Percentiles rank a stretch among this genome's conserved stretches.
Evolutionary conservation across 352 stramenopile species (phyloP).

Genomic region (Phytophthora brassicae): DNA sequence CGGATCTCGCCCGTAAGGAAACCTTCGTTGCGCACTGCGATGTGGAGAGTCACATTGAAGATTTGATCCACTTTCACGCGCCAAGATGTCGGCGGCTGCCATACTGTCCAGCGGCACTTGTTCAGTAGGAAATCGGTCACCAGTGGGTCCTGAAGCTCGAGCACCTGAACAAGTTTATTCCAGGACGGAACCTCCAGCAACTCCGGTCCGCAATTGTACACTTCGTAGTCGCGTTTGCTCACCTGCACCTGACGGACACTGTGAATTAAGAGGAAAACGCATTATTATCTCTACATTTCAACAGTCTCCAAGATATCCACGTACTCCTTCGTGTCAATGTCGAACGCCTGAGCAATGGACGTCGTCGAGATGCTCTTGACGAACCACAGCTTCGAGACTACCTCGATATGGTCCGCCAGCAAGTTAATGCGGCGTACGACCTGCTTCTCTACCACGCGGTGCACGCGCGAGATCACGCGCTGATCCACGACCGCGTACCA

Average conservation of each 20-base stretch:
- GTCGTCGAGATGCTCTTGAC: conserved; percentile 67
- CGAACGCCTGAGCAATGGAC: conserved; percentile 52
- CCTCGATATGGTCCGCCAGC: conserved; percentile 50
- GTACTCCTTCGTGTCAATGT: conserved; percentile 53
- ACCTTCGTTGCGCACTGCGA: conserved; percentile 42
- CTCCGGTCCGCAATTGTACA: conserved; percentile 55
- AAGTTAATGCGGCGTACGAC: conserved; percentile 45
- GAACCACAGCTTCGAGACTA: conserved; percentile 60
- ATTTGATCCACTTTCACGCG: conserved; percentile 67
- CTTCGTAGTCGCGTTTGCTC: conserved; percentile 52
- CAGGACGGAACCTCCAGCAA: conserved; percentile 49
- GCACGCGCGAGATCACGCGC: conserved; percentile 46
- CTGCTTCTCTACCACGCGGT: conserved; percentile 53
- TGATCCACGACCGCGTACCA: conserved; percentile 63
- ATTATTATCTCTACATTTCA: too few relatives aligned
- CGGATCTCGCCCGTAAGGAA: conserved; percentile 60
- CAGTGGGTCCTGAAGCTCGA: conserved; percentile 37
- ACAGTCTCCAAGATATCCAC: conserved; percentile 18
- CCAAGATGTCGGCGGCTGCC: conserved; percentile 64
- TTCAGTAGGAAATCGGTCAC: conserved; percentile 41
- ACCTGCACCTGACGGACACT: conserved; percentile 59
- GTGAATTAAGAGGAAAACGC: neutral
- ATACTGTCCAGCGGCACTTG: conserved; percentile 51
- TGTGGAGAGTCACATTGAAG: conserved; percentile 57
- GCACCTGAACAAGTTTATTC: conserved; percentile 29